These are phyloP conservation scores for Solanum chiquidenum DNA, from an alignment of 257 asterid species.

Conservation along the genomic window DNA sequence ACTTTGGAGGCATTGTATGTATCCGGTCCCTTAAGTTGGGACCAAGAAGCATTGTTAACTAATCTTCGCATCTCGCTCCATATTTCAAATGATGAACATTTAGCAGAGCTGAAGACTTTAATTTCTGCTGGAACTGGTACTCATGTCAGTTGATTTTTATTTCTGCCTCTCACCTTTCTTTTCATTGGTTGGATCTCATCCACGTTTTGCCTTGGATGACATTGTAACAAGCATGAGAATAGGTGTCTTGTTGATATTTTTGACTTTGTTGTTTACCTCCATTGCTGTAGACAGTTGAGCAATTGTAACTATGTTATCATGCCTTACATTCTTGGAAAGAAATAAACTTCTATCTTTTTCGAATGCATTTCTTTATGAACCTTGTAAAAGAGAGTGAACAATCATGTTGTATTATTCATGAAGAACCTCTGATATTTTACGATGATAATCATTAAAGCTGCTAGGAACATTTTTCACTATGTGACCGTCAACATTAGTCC, in stretches of 20 bases:
- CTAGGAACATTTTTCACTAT: neutral
- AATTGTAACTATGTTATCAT: slow-evolving; percentile 10
- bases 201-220: neutral
- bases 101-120: slow-evolving; percentile 32
- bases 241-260: neutral
- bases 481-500: neutral
- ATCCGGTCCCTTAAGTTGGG: slow-evolving; percentile 47
- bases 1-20: slow-evolving; percentile 42
- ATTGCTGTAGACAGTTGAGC: neutral
- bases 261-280: neutral
- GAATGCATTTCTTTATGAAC: neutral
- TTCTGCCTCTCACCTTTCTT: neutral
- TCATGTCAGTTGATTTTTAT: neutral
- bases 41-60: slow-evolving; percentile 32
- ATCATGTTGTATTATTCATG: neutral
- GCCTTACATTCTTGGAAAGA: slow-evolving; percentile 2
- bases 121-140: slow-evolving; percentile 15
- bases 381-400: neutral
- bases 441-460: neutral
- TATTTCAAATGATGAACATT: slow-evolving; percentile 42
- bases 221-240: slow-evolving; percentile 10
- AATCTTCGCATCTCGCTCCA: slow-evolving; percentile 39
- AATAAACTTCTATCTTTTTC: neutral
- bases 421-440: neutral
- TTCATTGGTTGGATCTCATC: slow-evolving; percentile 3